These are phyloP conservation scores for Sisymbrium altissimum DNA, from an alignment of 345 rosid genomes.

Conservation along the genomic window DNA sequence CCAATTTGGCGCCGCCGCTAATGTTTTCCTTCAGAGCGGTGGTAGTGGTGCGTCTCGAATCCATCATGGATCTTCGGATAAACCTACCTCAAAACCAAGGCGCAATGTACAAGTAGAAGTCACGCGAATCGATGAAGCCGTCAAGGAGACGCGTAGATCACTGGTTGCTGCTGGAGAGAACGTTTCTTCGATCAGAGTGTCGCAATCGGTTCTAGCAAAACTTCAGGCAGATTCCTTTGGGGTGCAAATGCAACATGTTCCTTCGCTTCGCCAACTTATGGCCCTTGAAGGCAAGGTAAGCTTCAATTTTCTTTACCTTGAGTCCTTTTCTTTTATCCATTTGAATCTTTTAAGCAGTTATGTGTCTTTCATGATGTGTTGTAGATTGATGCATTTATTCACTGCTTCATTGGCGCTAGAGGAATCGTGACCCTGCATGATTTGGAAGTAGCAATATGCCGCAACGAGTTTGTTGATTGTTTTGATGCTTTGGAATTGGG, in stretches of 20 bases:
- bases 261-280: slow-evolving; percentile 59
- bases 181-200: slow-evolving; percentile 57
- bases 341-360: background rate
- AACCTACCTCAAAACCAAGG: background rate
- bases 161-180: slow-evolving; percentile 43
- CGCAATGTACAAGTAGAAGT: background rate
- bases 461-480: slow-evolving; percentile 54
- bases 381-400: slow-evolving; percentile 86
- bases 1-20: too few relatives aligned
- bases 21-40: too few relatives aligned
- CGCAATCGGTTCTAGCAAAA: slow-evolving; percentile 36
- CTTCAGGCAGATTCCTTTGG: slow-evolving; percentile 59
- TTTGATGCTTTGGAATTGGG: slow-evolving; percentile 75
- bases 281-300: slow-evolving; percentile 63
- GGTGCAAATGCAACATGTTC: slow-evolving; percentile 62
- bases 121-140: slow-evolving; percentile 42
- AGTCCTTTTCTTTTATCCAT: background rate
- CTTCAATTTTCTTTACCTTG: background rate
- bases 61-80: background rate
- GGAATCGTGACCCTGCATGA: slow-evolving; percentile 68
- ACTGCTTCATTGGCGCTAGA: slow-evolving; percentile 72
- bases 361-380: background rate
- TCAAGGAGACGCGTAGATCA: slow-evolving; percentile 39
- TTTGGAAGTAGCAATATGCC: slow-evolving; percentile 66
- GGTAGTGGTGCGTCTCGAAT: background rate